Conservation (phyloP, 2,329 filamentous ascomycete species). For the Magnaporthiopsis incrustans region DNA sequence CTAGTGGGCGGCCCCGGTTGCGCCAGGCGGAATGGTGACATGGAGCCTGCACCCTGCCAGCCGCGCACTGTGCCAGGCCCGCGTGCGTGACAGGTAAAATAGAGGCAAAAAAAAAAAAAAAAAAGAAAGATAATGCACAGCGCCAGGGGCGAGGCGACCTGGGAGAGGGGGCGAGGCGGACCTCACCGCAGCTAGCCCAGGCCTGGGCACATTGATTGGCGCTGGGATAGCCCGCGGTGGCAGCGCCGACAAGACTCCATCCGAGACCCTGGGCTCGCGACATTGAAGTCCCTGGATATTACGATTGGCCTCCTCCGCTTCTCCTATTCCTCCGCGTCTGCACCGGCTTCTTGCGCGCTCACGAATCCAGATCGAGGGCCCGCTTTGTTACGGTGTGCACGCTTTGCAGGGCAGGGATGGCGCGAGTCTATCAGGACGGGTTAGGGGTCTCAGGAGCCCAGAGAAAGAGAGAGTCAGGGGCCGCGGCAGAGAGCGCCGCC, state of each 20-base stretch:
- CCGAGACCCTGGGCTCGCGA: background rate
- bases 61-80: background rate
- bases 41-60: background rate
- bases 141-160: background rate
- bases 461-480: too few relatives aligned
- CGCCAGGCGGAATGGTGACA: background rate
- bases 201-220: background rate
- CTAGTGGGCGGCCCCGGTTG: background rate
- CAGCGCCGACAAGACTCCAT: background rate
- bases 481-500: background rate
- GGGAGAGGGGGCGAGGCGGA: background rate
- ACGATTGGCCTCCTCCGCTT: background rate
- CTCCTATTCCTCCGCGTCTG: background rate
- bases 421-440: background rate
- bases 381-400: background rate
- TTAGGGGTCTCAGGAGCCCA: background rate
- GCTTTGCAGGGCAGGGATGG: background rate
- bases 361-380: background rate
- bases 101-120: background rate
- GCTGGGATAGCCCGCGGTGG: background rate
- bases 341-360: background rate
- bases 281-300: background rate
- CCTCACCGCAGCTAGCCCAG: background rate
- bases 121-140: background rate
- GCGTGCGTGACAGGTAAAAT: background rate